Base-by-base conservation (phyloP, 2,329 filamentous ascomycete species). In the Beauveria brongniartii region DNA sequence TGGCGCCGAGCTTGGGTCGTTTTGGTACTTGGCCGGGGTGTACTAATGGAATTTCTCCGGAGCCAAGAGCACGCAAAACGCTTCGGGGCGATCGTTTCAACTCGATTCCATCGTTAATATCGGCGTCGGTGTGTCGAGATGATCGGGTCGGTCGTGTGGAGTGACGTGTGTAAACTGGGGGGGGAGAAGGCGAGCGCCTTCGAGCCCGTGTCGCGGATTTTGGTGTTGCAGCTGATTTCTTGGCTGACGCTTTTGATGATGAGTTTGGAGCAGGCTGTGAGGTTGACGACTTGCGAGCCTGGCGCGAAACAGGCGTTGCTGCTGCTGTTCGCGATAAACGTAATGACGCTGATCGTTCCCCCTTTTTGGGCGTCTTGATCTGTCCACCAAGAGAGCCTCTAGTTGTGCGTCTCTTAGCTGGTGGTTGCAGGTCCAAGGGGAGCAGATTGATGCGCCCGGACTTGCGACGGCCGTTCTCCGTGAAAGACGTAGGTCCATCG, bases 401-500 rank as follows among this genome's bases (percentile, higher is more conserved):
- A 1, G 81, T 84, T 63, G 78, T 73, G 58, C 82, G 78, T 66
- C 81, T 84, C 57, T 77, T 77, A 44, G 75, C 75, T 51, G 72
- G 75, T 18, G 78, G 75, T 63, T 81, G 79, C 47, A 82, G 67
- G 63, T 86, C 82, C 34, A 81, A 63, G 20, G 83, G 82, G 16
- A 85, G 68, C 2, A 71, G 71, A 69, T 88, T 88, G 67, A 85
- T 83, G 63, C 86, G 81, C 46, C 84, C 84, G 24, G 86, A 89
- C 69, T 86, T 87, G 63, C 86, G 81, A 64, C 82, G 82, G 54
- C 90, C 91, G 82, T 82, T 89, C 76, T 82, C 84, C 51, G 89
- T 83, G 71, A 95, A 92, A 0, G 90, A 89, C 3, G 93, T 94
- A 24, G 94, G 94, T 0, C 94, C 94, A 30, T 96, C 90, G 46